Conservation (phyloP, 2,329 filamentous ascomycete genomes). For the Shiraia bambusicola region DNA sequence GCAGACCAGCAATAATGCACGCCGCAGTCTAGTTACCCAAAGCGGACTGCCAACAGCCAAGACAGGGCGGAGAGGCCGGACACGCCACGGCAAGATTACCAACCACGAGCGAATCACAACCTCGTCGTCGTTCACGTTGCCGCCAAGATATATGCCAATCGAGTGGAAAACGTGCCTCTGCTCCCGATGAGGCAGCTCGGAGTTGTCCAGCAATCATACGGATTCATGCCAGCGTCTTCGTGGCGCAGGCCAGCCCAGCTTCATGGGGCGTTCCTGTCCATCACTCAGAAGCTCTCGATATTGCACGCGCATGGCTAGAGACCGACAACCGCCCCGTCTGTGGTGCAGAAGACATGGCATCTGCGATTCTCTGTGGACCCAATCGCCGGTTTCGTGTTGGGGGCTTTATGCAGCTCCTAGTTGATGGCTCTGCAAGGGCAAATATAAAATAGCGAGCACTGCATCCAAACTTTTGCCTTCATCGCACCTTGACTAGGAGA, state of each 20-base stretch:
- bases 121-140: slow-evolving; percentile 21
- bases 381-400: slow-evolving; percentile 6
- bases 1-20: slow-evolving; percentile 1
- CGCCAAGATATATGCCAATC: slow-evolving; percentile 17
- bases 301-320: slow-evolving; percentile 31
- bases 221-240: slow-evolving; percentile 22
- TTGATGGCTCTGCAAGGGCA: slow-evolving; percentile 22
- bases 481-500: slow-evolving; percentile 23
- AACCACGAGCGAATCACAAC: slow-evolving; percentile 18
- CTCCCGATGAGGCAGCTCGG: slow-evolving; percentile 31
- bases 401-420: slow-evolving; percentile 25
- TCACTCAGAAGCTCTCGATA: slow-evolving; percentile 33
- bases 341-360: slow-evolving; percentile 16
- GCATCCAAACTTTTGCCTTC: slow-evolving; percentile 12
- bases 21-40: slow-evolving; percentile 1
- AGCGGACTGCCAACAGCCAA: slow-evolving; percentile 18
- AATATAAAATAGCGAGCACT: slow-evolving; percentile 31
- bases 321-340: slow-evolving; percentile 9
- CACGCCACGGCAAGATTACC: neutral
- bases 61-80: slow-evolving; percentile 8
- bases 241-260: slow-evolving; percentile 21
- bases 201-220: slow-evolving; percentile 16
- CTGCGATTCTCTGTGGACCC: slow-evolving; percentile 15
- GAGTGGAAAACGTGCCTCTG: slow-evolving; percentile 15
- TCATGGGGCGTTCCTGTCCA: slow-evolving; percentile 22